Evolutionary conservation across 371 early-diverging fungal genomes (phyloP), one percentile per base, ranked within the genome.

Genomic region (Thermomucor indicae-seudaticae): DNA sequence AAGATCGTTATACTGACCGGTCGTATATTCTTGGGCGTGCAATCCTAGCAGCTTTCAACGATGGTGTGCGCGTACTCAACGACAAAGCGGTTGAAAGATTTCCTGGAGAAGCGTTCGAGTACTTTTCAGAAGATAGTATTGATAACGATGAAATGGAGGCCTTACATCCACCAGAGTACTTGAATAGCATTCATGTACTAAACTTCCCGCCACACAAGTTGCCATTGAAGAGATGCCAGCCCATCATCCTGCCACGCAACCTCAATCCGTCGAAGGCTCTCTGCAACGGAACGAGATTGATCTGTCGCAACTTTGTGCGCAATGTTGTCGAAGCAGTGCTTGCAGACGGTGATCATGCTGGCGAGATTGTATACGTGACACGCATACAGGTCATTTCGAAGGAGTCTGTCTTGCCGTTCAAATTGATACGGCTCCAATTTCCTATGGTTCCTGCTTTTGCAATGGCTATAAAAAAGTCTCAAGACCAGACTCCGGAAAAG

Each of bases 401-500:
- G 5, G 31, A n/a, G 31, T 34, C 17, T 28, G 14, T 12, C 44
- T 30, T 24, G 24, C 38, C 46, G 29, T 44, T 38, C 23, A 20
- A 2, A 31, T 34, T 55, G 23, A 6, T 20, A 12, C 35, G 57
- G 2, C 31, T n/a, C 1, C 65, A 65, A 34, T 62, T 67, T 20
- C 63, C 52, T 0, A 24, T 65, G 20, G 34, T 28, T 8, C 58
- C 55, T 20, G 44, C 50, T 4, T 65, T 49, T 40, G 51, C 55
- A 0, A 60, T 67, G 51, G 59, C 67, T 6, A 67, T 67, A 24
- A 62, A 53, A 27, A 65, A 65, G 25, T 32, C 57, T 6, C 53
- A 65, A 48, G 61, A 61, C 3, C 61, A 65, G 39, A 60, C 55
- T 3, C 47, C 57, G 11, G 25, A 45, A 1, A 22, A 37, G 45